Percentiles rank a stretch among this genome's conserved stretches.
phyloP scores from a whole-genome alignment of 2,329 filamentous ascomycete species.

The Alternaria gaisen region DNA sequence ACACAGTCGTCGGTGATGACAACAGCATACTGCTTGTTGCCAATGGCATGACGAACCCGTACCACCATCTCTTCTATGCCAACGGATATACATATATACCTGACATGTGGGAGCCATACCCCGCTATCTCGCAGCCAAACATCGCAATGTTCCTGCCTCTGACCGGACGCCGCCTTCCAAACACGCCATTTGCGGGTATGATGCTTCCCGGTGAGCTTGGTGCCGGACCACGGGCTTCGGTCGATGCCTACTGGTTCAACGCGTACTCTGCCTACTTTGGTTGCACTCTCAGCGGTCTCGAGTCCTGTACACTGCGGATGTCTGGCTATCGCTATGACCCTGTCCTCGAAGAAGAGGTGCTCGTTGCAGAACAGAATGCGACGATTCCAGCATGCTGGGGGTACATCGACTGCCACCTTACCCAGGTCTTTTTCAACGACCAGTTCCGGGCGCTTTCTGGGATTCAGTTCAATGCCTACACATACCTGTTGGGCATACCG shows the following conservation, averaged over 20 bases:
- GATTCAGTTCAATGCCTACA: constrained; percentile 59
- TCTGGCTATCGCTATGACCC: constrained; percentile 57
- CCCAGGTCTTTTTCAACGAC: constrained; percentile 53
- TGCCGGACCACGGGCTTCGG: constrained; percentile 54
- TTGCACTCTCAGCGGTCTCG: constrained; percentile 55
- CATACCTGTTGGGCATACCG: constrained; percentile 49
- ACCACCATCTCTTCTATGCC: constrained; percentile 62
- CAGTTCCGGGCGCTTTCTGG: constrained; percentile 55
- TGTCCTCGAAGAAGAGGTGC: constrained; percentile 45
- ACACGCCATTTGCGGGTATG: constrained; percentile 43
- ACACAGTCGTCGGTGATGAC: constrained; percentile 29
- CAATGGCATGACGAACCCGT: constrained; percentile 56
- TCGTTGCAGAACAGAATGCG: constrained; percentile 50
- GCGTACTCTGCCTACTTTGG: constrained; percentile 58
- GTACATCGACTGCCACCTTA: constrained; percentile 55
- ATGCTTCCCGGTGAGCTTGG: constrained; percentile 58
- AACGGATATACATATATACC: constrained; percentile 61
- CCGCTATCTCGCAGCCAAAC: constrained; percentile 56
- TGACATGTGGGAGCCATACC: constrained; percentile 55
- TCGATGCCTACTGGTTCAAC: constrained; percentile 62
- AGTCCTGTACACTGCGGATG: constrained; percentile 55
- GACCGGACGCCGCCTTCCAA: constrained; percentile 34
- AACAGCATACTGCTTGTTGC: constrained; percentile 50
- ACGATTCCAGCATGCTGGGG: constrained; percentile 54
- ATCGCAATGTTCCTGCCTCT: constrained; percentile 59